These are phyloP conservation scores for Sporothrix phasma DNA, from an alignment of 2,329 filamentous ascomycete species.

Conservation along the genomic window DNA sequence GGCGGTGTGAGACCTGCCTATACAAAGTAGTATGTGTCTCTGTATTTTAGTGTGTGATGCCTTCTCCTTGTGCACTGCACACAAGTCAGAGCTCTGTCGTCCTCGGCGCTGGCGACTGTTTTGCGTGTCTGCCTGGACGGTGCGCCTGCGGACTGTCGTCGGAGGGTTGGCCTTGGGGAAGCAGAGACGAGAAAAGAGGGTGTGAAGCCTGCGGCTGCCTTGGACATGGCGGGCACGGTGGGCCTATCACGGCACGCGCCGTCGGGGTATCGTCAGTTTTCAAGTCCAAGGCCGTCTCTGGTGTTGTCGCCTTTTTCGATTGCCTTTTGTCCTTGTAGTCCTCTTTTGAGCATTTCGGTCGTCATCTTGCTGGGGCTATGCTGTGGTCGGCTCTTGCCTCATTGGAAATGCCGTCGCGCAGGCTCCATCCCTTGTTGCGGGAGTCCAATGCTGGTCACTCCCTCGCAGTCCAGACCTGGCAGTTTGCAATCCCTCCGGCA, in stretches of 20 bases:
- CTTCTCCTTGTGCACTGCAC: background rate
- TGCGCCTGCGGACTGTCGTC: background rate
- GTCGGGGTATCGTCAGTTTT: background rate
- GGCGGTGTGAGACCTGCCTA: background rate
- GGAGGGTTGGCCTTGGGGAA: background rate
- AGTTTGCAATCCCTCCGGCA: background rate
- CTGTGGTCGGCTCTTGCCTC: background rate
- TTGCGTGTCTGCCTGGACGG: constrained; percentile 5
- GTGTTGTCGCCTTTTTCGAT: background rate
- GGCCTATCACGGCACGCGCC: constrained; percentile 1
- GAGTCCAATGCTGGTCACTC: background rate
- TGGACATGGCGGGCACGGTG: background rate
- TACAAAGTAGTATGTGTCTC: background rate
- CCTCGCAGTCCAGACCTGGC: background rate
- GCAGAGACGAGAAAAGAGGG: background rate
- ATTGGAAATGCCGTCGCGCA: constrained; percentile 1
- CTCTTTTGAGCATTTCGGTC: background rate
- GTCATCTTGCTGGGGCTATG: too few species aligned
- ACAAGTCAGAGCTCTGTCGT: background rate
- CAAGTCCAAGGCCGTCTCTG: background rate
- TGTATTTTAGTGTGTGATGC: background rate
- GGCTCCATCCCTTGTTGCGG: background rate
- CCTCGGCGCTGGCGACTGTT: background rate
- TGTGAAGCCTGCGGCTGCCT: constrained; percentile 4
- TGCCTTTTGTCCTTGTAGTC: background rate